Conservation (phyloP, 139 green algal species). For the Chlorella sp. region DNA sequence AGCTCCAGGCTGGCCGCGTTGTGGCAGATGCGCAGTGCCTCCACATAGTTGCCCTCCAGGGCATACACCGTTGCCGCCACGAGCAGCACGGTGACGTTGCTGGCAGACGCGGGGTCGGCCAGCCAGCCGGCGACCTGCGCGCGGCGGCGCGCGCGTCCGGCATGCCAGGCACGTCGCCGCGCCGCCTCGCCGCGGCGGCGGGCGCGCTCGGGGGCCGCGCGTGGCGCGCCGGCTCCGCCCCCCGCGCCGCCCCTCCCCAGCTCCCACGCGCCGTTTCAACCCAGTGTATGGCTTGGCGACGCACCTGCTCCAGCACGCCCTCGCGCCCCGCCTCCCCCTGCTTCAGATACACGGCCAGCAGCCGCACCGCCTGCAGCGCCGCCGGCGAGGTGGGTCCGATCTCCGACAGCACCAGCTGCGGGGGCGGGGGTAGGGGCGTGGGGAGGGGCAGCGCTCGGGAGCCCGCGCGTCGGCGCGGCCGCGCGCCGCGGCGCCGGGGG, state of each 20-base stretch:
- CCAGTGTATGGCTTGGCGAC: too few relatives aligned
- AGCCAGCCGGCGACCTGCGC: slow-evolving; percentile 68
- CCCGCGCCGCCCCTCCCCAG: too few relatives aligned
- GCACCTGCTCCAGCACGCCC: too few relatives aligned
- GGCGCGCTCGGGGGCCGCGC: too few relatives aligned
- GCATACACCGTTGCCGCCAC: slow-evolving; percentile 79
- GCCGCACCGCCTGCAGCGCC: slow-evolving; percentile 86
- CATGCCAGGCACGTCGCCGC: neutral
- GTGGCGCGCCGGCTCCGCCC: too few relatives aligned
- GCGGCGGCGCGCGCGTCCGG: slow-evolving; percentile 4
- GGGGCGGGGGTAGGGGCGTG: too few relatives aligned
- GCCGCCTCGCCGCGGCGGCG: too few relatives aligned
- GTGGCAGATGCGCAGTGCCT: slow-evolving; percentile 91
- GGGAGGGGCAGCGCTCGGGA: too few relatives aligned
- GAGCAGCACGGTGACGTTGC: slow-evolving; percentile 83
- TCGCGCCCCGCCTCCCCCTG: slow-evolving; percentile 12
- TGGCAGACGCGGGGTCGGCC: slow-evolving; percentile 68
- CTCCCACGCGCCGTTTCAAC: too few relatives aligned
- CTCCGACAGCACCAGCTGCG: slow-evolving; percentile 92
- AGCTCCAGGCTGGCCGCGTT: slow-evolving; percentile 74
- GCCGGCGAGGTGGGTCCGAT: slow-evolving; percentile 74
- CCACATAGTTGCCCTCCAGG: slow-evolving; percentile 87
- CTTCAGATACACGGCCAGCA: slow-evolving; percentile 86
- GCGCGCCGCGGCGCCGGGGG: too few relatives aligned
- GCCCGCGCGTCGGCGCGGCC: too few relatives aligned